Evolutionary conservation across 2,329 filamentous ascomycete species (phyloP), one percentile per base, ranked within the genome.

Genomic region (Nannizzia gypsea): DNA sequence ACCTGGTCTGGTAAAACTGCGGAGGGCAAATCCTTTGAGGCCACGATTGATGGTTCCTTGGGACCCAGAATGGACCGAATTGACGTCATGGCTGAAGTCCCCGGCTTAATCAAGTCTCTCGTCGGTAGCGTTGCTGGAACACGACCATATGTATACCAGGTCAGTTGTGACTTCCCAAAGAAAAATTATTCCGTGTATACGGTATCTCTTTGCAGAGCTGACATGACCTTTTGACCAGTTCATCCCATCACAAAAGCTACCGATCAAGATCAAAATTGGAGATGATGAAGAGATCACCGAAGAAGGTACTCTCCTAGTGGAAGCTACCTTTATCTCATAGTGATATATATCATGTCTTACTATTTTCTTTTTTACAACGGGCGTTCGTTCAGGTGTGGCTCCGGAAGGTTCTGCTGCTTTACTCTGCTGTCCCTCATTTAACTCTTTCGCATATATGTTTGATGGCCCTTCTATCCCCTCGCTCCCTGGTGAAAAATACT

Each of bases 111-210:
- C 73, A 99, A 99, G 83, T 85, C 85, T 67, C 90, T 99, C 70
- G 90, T 95, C 26, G 89, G 89, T 48, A 86, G 83, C 64, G 89
- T 92, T 11, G 90, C 87, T 2, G 93, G 93, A 63, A 95, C 93
- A 28, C 93, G 90, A 78, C 93, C 93, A 3, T 99, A 96, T 74
- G 97, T 99, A 68, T 99, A 96, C 76, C 93, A 95, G 81, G 89
- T 91, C 74, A 65, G 80, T 72, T 38, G 17, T 20, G 20, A 17
- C 8, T 36, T 36, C 31, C 13, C 9, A 9, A 34, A 11, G 31
- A 9, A 34, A 11, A 13, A 11, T 46, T 20, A 24, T 42, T n/a
- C 15, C 15, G 36, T 40, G 13, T n/a, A 26, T n/a, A 17, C 13
- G 8, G 40, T 28, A 4, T 31, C 4, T 54, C 42, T 34, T 6